Conservation (phyloP, 2,329 filamentous ascomycete genomes). For the Xylaria arbuscula region DNA sequence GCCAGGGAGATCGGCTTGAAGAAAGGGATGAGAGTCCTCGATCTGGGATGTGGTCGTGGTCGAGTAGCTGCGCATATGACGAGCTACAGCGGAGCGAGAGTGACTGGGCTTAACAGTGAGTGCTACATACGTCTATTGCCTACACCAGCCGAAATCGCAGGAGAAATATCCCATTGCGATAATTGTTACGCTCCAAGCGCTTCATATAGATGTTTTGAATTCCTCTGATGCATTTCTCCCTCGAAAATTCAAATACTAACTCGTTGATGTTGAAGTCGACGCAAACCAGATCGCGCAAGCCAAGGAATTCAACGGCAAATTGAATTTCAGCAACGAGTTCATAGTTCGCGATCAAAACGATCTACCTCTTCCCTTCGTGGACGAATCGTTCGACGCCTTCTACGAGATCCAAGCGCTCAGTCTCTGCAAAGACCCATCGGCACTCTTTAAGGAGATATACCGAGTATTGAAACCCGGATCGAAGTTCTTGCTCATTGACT, state of each 20-base stretch:
- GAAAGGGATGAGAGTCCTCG: conserved; percentile 59
- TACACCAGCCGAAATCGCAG: not conserved
- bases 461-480: conserved; percentile 63
- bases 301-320: conserved; percentile 47
- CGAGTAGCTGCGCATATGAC: conserved; percentile 66
- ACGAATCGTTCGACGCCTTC: conserved; percentile 62
- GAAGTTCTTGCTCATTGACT: conserved; percentile 63
- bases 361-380: conserved; percentile 62
- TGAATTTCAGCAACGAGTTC: conserved; percentile 57
- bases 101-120: conserved; percentile 62
- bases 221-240: not conserved
- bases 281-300: conserved; percentile 58
- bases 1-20: conserved; percentile 59
- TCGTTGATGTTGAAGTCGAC: conserved; percentile 51
- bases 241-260: conserved; percentile 10
- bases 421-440: conserved; percentile 61
- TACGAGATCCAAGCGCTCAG: conserved; percentile 69
- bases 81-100: conserved; percentile 57
- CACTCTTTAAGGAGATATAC: conserved; percentile 61
- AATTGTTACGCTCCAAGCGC: not conserved
- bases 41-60: conserved; percentile 64
- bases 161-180: not conserved
- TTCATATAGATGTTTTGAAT: not conserved
- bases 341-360: conserved; percentile 63
- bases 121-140: not conserved